phyloP scores from a whole-genome alignment of 2,329 filamentous ascomycete genomes.

The Trichophyton rubrum region DNA sequence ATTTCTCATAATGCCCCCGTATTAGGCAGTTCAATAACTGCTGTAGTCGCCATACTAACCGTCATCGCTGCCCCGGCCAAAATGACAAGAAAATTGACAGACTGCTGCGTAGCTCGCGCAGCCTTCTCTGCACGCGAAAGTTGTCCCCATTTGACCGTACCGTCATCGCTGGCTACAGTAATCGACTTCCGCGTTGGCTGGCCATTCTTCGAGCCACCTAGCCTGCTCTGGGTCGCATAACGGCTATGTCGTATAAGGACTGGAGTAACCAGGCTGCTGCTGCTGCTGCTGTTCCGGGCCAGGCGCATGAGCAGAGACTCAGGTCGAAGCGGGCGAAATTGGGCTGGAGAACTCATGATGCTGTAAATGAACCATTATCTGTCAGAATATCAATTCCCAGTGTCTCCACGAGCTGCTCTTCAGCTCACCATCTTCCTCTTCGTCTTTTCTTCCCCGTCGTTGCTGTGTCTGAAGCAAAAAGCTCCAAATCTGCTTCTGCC shows the following conservation, averaged over 20 bases:
- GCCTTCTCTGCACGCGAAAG: conserved; percentile 67
- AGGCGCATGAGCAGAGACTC: background rate
- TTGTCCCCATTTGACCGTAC: conserved; percentile 65
- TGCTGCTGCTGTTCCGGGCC: background rate
- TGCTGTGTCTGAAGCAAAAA: background rate
- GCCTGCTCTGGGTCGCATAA: conserved; percentile 48
- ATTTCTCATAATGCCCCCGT: too few species aligned
- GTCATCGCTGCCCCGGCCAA: conserved; percentile 63
- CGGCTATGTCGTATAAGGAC: conserved; percentile 13
- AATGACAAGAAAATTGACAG: conserved; percentile 73
- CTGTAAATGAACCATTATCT: background rate
- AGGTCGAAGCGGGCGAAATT: background rate
- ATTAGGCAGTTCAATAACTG: background rate
- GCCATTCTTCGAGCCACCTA: conserved; percentile 21
- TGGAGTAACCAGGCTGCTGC: background rate
- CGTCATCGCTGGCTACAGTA: conserved; percentile 77
- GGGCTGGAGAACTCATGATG: background rate
- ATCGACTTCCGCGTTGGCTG: conserved; percentile 53
- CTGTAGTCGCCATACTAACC: conserved; percentile 35
- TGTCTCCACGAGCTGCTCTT: background rate
- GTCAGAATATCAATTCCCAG: background rate
- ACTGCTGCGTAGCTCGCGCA: conserved; percentile 75
- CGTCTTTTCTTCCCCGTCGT: background rate
- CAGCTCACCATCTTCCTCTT: background rate
- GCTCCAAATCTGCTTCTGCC: background rate